phyloP scores from a whole-genome alignment of 306 rosid genomes.

The Vicia faba region DNA sequence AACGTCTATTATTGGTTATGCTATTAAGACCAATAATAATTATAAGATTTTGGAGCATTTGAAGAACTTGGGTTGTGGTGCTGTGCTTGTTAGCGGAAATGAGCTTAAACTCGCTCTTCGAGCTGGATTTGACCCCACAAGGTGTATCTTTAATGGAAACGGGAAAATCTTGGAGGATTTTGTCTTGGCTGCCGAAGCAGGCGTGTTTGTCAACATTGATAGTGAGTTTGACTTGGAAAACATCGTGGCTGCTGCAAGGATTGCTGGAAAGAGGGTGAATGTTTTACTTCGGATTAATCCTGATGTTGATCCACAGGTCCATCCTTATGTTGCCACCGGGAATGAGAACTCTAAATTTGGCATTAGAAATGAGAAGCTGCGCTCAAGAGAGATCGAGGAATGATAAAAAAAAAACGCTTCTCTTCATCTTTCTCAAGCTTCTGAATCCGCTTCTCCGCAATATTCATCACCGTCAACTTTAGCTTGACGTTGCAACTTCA shows the following conservation, averaged over 20 bases:
- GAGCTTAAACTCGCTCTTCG: slow-evolving; percentile 80
- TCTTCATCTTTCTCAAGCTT: no score
- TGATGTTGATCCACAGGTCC: slow-evolving; percentile 96
- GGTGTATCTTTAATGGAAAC: slow-evolving; percentile 88
- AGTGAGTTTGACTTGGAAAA: slow-evolving; percentile 95
- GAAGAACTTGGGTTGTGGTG: slow-evolving; percentile 85
- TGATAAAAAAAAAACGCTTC: no score
- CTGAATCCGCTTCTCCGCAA: no score
- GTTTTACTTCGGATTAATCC: slow-evolving; percentile 90
- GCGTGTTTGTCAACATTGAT: slow-evolving; percentile 85
- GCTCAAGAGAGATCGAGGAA: no score
- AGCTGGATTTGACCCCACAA: slow-evolving; percentile 88
- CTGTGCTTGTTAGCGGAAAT: slow-evolving; percentile 96
- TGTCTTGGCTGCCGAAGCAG: slow-evolving; percentile 80
- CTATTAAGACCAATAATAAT: slow-evolving; percentile 91
- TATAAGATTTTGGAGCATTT: slow-evolving; percentile 87
- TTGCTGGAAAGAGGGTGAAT: slow-evolving; percentile 72
- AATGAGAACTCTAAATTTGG: slow-evolving; percentile 94
- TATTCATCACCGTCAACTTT: no score
- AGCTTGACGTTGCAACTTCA: no score
- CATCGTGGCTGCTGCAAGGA: slow-evolving; percentile 75
- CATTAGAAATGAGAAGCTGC: slow-evolving; percentile 93
- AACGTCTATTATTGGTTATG: slow-evolving; percentile 77
- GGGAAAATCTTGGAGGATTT: slow-evolving; percentile 90
- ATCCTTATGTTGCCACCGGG: slow-evolving; percentile 97